Conservation (phyloP, 352 stramenopile species). For the Phytophthora ramorum region DNA sequence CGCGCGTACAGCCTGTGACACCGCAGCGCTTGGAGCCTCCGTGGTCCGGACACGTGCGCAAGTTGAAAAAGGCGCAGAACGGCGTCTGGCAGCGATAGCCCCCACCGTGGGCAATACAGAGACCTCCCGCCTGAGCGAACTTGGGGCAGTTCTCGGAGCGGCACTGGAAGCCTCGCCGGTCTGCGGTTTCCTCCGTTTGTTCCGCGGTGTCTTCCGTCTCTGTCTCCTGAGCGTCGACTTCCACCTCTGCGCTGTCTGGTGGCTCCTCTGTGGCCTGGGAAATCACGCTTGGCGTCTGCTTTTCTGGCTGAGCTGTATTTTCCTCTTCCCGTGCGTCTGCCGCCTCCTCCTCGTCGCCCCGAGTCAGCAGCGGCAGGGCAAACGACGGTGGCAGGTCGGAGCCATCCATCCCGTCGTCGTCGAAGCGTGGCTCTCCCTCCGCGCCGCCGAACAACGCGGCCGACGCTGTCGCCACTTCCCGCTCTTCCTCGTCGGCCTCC, state of each 20-base stretch:
- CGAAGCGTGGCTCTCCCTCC: slow-evolving; percentile 52
- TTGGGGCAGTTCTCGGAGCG: slow-evolving; percentile 60
- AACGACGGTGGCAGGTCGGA: slow-evolving; percentile 59
- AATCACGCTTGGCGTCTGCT: slow-evolving; percentile 4
- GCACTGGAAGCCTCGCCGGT: slow-evolving; percentile 50
- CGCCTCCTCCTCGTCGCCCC: slow-evolving; percentile 29
- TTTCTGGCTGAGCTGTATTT: not conserved
- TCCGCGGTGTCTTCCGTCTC: not conserved
- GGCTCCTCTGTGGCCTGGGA: not conserved
- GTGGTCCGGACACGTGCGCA: slow-evolving; percentile 79
- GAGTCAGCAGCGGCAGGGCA: slow-evolving; percentile 43
- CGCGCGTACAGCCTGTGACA: slow-evolving; percentile 56
- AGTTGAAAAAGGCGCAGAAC: slow-evolving; percentile 74
- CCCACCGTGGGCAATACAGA: slow-evolving; percentile 73
- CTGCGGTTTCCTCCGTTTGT: not conserved
- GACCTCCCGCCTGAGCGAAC: slow-evolving; percentile 64
- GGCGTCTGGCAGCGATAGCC: slow-evolving; percentile 77
- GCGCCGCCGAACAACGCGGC: slow-evolving; percentile 58
- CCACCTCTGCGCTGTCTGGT: not conserved
- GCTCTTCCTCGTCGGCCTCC: slow-evolving; percentile 51
- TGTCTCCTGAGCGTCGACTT: not conserved
- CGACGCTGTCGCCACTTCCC: slow-evolving; percentile 53
- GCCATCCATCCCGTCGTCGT: slow-evolving; percentile 58
- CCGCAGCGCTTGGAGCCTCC: slow-evolving; percentile 75
- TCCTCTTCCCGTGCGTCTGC: slow-evolving; percentile 5